Evolutionary conservation across 139 green algal species (phyloP).

Genomic region (Haematococcus lacustris): DNA sequence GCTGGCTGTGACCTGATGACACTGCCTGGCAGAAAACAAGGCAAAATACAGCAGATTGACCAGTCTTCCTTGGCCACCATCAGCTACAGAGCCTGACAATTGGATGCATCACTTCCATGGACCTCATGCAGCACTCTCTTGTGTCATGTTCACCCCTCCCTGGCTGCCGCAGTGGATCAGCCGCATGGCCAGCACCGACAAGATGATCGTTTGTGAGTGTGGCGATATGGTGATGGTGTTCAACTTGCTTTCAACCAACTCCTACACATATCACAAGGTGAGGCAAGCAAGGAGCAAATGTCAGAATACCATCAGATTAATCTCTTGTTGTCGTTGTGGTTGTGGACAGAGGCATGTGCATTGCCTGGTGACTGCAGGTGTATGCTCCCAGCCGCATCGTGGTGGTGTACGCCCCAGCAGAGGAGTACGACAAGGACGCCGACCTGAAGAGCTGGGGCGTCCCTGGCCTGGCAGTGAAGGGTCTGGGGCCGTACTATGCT

Average conservation of each 20-base stretch:
- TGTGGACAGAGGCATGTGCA: too few species aligned
- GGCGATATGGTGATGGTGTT: constrained; percentile 99
- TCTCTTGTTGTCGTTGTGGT: too few species aligned
- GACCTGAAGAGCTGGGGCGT: constrained; percentile 64
- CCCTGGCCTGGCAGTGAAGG: constrained; percentile 79
- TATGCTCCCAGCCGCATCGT: constrained; percentile 12
- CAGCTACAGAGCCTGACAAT: too few species aligned
- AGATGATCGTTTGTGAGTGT: constrained; percentile 80
- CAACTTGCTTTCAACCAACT: constrained; percentile 96
- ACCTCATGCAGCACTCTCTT: constrained; percentile 65
- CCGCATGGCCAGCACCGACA: constrained; percentile 21
- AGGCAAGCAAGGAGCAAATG: too few species aligned
- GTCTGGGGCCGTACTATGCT: constrained; percentile 57
- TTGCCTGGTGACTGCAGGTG: too few species aligned
- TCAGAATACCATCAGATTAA: too few species aligned
- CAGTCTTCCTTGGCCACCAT: too few species aligned
- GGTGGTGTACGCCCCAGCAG: constrained; percentile 72
- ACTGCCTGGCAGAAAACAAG: too few species aligned
- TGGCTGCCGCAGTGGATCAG: constrained; percentile 75
- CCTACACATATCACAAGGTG: constrained; percentile 89
- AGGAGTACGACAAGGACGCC: constrained; percentile 59
- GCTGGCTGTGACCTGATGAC: too few species aligned
- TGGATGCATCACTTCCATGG: too few species aligned
- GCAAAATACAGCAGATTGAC: too few species aligned
- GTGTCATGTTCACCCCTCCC: too few species aligned